A percentile compares a stretch with the other conserved stretches of the same genome.
Conservation (phyloP, 192 early-diverging fungal genomes). For the Rhizophagus clarus region DNA sequence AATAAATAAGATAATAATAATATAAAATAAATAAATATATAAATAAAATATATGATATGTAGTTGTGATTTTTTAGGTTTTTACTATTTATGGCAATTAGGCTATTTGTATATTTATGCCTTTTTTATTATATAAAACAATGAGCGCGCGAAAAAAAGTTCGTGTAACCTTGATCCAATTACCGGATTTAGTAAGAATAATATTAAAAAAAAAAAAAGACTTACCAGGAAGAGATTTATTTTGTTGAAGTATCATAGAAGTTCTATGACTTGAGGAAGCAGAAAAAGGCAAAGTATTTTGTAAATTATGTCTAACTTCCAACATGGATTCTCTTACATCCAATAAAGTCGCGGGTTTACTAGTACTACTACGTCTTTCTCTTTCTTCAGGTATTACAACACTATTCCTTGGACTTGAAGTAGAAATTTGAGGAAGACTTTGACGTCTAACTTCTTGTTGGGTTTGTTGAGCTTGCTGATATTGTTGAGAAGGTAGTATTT, state of each 20-base stretch:
- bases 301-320: constrained; percentile 1
- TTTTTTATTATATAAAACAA: no score
- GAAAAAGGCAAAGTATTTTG: neutral
- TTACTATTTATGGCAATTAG: no score
- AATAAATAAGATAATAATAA: no score
- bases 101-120: no score
- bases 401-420: neutral
- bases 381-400: neutral
- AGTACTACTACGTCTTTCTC: neutral
- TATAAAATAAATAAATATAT: no score
- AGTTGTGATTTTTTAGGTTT: no score
- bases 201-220: no score
- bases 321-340: constrained; percentile 24
- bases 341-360: constrained; percentile 12
- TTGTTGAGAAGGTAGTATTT: neutral
- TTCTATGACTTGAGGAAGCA: constrained; percentile 20
- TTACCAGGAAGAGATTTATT: neutral
- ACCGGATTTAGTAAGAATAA: no score
- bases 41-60: no score
- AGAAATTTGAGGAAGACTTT: no score
- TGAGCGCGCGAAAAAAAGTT: no score
- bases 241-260: constrained; percentile 25
- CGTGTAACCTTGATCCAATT: neutral
- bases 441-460: neutral
- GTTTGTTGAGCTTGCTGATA: neutral